Evolutionary conservation across 176 grass and related monocot genomes (phyloP).

Genomic region (Guadua angustifolia): DNA sequence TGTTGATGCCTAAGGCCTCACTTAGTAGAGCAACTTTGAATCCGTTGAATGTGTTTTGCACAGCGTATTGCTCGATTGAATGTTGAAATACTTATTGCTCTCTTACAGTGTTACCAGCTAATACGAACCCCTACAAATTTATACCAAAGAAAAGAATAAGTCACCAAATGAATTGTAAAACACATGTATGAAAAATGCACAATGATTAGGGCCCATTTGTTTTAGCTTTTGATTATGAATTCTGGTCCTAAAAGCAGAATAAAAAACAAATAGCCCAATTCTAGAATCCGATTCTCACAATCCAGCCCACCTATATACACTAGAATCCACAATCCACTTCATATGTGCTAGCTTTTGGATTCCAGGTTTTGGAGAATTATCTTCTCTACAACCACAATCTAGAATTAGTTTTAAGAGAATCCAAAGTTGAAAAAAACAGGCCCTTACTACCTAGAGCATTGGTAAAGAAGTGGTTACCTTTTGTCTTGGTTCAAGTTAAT

Average conservation of each 20-base stretch:
- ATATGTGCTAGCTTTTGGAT: too few species aligned
- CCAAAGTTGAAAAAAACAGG: too few species aligned
- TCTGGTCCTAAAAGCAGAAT: too few species aligned
- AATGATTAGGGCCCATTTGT: too few species aligned
- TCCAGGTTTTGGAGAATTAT: too few species aligned
- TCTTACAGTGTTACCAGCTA: slow-evolving; percentile 36
- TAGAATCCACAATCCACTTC: too few species aligned
- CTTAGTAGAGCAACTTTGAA: slow-evolving; percentile 41
- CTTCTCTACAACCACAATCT: too few species aligned
- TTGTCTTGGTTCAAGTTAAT: not conserved
- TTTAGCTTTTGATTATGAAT: too few species aligned
- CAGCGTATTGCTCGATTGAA: not conserved
- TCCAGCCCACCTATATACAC: too few species aligned
- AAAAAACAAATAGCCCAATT: too few species aligned
- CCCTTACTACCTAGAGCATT: not conserved
- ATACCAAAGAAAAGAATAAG: not conserved
- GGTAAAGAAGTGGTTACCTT: not conserved
- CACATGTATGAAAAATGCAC: not conserved
- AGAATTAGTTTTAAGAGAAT: too few species aligned
- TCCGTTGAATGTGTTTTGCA: slow-evolving; percentile 21
- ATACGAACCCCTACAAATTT: slow-evolving; percentile 35
- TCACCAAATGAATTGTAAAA: not conserved
- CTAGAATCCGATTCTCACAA: too few species aligned
- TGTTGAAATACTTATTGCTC: not conserved
- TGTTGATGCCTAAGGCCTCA: slow-evolving; percentile 40